These are phyloP conservation scores for Pterulicium gracile DNA, from an alignment of 1,284 basidiomycete species.

Conservation along the genomic window DNA sequence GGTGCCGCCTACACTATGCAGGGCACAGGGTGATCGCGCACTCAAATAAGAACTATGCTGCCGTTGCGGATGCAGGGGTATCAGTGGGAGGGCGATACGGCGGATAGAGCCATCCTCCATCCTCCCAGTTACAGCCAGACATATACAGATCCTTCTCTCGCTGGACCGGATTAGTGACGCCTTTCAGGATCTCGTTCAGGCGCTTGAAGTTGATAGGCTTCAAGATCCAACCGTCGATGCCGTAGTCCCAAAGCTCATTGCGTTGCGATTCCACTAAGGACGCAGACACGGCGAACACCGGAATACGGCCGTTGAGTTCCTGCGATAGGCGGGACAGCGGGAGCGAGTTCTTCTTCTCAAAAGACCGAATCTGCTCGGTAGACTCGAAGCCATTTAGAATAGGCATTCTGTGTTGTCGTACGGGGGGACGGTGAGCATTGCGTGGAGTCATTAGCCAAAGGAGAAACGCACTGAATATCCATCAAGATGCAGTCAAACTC, in stretches of 20 bases:
- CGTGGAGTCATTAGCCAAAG: background rate
- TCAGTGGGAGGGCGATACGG: background rate
- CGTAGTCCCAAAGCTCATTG: conserved; percentile 42
- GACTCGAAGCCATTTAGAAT: conserved; percentile 73
- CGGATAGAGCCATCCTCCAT: conserved; percentile 52
- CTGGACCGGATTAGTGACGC: conserved; percentile 43
- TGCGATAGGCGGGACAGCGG: conserved; percentile 27
- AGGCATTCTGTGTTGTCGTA: conserved; percentile 79
- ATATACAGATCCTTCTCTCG: conserved; percentile 48
- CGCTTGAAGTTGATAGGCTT: conserved; percentile 79
- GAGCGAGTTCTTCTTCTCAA: conserved; percentile 30
- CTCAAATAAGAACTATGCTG: too few relatives aligned
- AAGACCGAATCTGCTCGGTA: conserved; percentile 54
- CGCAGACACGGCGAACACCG: conserved; percentile 79
- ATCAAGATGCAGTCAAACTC: conserved; percentile 72
- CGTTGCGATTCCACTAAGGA: conserved; percentile 60
- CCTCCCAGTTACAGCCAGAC: conserved; percentile 56
- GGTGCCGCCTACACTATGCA: too few relatives aligned
- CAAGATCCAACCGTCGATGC: conserved; percentile 82
- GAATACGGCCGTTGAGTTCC: conserved; percentile 59
- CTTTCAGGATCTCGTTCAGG: conserved; percentile 47
- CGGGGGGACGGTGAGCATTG: background rate
- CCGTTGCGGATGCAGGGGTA: too few relatives aligned
- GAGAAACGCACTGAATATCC: conserved; percentile 65
- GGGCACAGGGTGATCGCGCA: too few relatives aligned